Conservation (phyloP, 2,329 filamentous ascomycete genomes). For the Aspergillus sp. region DNA sequence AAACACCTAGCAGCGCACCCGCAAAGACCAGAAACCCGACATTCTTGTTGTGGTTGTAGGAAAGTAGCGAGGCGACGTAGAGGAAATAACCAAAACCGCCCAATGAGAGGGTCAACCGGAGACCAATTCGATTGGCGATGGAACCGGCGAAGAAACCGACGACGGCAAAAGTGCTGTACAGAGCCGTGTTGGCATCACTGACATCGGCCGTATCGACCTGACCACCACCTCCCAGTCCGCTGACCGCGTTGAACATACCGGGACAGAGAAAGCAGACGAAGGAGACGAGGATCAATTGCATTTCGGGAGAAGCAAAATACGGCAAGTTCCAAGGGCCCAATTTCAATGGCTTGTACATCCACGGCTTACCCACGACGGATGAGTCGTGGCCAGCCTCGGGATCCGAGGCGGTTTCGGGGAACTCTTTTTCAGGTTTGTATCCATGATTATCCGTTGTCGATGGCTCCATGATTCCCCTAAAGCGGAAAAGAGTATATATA, state of each 20-base stretch:
- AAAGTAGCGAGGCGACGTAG: slow-evolving; percentile 46
- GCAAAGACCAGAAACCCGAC: slow-evolving; percentile 46
- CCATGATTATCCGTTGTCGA: too few species aligned
- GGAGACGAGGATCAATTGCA: slow-evolving; percentile 67
- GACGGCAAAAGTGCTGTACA: slow-evolving; percentile 68
- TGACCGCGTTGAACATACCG: slow-evolving; percentile 67
- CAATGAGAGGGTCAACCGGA: slow-evolving; percentile 40
- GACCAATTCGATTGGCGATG: slow-evolving; percentile 41
- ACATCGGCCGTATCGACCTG: slow-evolving; percentile 53
- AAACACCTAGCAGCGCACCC: slow-evolving; percentile 46
- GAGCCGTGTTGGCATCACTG: slow-evolving; percentile 64
- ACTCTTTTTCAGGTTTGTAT: too few species aligned
- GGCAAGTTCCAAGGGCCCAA: slow-evolving; percentile 51
- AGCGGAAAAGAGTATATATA: too few species aligned
- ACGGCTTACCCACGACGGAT: slow-evolving; percentile 37
- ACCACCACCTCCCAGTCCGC: slow-evolving; percentile 62
- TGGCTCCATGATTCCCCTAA: too few species aligned
- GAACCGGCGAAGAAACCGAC: slow-evolving; percentile 59
- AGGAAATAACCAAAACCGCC: slow-evolving; percentile 46
- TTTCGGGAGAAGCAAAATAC: slow-evolving; percentile 69
- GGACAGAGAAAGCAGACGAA: slow-evolving; percentile 69
- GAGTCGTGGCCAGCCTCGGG: slow-evolving; percentile 17
- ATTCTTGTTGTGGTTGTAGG: slow-evolving; percentile 48
- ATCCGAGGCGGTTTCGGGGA: slow-evolving; percentile 7
- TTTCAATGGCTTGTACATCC: slow-evolving; percentile 63